Percentiles rank a stretch among this genome's conserved stretches.
Evolutionary conservation across 768 basidiomycete genomes (phyloP).

Genomic region (Naganishia vaughanmartiniae): DNA sequence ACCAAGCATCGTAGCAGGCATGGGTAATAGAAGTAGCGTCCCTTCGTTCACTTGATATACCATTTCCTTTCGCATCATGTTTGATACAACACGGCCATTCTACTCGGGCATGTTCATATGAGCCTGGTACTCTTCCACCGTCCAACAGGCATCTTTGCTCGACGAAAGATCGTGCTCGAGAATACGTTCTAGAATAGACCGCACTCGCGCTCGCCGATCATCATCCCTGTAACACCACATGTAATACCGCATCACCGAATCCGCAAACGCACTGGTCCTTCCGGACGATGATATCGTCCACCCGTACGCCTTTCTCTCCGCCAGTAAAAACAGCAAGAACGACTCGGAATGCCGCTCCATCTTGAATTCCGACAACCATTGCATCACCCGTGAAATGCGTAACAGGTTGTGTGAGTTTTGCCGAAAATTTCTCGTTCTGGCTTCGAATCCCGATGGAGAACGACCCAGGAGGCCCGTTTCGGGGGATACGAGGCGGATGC

Average conservation of each 20-base stretch:
- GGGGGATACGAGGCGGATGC: neutral
- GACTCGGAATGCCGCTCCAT: conserved; percentile 6
- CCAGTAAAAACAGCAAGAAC: conserved; percentile 23
- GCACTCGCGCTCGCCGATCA: neutral
- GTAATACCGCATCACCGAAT: conserved; percentile 15
- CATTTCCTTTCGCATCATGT: conserved; percentile 9
- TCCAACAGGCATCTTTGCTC: neutral
- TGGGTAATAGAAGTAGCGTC: neutral
- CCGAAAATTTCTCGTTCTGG: conserved; percentile 37
- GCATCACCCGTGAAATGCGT: conserved; percentile 45
- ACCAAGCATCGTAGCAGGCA: conserved; percentile 22
- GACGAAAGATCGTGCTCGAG: conserved; percentile 6
- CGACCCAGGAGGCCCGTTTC: conserved; percentile 37
- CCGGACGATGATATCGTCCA: conserved; percentile 14
- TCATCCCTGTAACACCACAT: conserved; percentile 29
- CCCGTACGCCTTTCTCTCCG: conserved; percentile 25
- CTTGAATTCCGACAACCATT: conserved; percentile 43
- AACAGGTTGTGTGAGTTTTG: conserved; percentile 47
- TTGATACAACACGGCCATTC: neutral
- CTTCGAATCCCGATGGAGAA: neutral
- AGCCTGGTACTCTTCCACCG: neutral
- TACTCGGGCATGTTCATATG: neutral
- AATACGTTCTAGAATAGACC: conserved; percentile 13
- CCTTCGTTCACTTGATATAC: conserved; percentile 1
- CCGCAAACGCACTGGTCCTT: conserved; percentile 15